Percentiles rank a stretch among this genome's conserved stretches.
Evolutionary conservation across 2,329 filamentous ascomycete genomes (phyloP).

Genomic region (Colletotrichum viniferum): DNA sequence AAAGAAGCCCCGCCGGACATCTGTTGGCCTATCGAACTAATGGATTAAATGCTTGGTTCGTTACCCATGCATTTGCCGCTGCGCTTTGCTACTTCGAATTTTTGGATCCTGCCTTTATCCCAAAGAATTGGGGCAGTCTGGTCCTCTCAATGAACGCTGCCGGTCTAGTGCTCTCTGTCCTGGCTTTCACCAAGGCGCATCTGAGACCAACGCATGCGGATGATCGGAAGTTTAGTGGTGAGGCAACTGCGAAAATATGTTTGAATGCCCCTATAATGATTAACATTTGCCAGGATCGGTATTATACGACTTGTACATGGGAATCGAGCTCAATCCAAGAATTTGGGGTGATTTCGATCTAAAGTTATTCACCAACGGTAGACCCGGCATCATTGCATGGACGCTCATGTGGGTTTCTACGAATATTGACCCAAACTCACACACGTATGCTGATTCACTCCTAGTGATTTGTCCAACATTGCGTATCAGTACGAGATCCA

Average conservation of each 20-base stretch:
- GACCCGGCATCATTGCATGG: constrained; percentile 52
- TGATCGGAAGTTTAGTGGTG: background rate
- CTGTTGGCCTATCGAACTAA: constrained; percentile 48
- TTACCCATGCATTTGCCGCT: constrained; percentile 38
- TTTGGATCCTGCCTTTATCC: constrained; percentile 43
- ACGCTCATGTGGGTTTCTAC: constrained; percentile 43
- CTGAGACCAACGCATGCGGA: background rate
- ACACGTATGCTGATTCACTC: background rate
- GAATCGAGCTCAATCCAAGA: constrained; percentile 49
- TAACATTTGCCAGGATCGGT: constrained; percentile 31
- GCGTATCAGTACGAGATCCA: background rate
- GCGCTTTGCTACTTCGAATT: constrained; percentile 29
- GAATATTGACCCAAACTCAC: background rate
- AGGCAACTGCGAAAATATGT: background rate
- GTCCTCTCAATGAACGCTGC: constrained; percentile 41
- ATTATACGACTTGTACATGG: constrained; percentile 50
- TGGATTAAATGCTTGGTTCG: constrained; percentile 42
- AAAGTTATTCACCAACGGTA: constrained; percentile 51
- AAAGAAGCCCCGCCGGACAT: constrained; percentile 46
- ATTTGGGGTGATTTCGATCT: constrained; percentile 47
- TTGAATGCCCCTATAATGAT: background rate
- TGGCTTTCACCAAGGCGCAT: background rate
- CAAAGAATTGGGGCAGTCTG: constrained; percentile 45
- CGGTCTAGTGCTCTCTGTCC: constrained; percentile 22
- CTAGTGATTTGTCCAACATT: background rate